Evolutionary conservation across 1,284 basidiomycete genomes (phyloP).

Genomic region (Moesziomyces sp.): DNA sequence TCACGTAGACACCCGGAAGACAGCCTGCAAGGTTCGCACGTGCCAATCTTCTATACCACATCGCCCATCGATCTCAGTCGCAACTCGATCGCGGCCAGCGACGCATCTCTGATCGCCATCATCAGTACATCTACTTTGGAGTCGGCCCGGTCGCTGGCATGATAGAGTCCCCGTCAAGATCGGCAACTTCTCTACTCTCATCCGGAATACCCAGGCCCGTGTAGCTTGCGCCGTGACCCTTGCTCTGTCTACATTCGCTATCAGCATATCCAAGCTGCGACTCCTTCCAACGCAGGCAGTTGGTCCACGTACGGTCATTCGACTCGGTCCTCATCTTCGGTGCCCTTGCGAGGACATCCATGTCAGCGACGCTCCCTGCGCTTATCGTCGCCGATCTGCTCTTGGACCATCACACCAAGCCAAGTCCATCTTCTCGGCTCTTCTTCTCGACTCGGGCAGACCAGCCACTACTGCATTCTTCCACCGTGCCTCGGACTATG

Average conservation of each 20-base stretch:
- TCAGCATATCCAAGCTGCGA: not conserved
- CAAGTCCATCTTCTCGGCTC: not conserved
- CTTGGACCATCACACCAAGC: slow-evolving; percentile 2
- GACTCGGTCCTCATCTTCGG: not conserved
- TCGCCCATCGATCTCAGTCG: not conserved
- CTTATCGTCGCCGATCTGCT: slow-evolving; percentile 1
- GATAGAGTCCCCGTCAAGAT: not conserved
- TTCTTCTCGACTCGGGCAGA: slow-evolving; percentile 5
- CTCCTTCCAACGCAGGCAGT: not conserved
- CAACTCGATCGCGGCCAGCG: not conserved
- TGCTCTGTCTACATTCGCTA: slow-evolving; percentile 14
- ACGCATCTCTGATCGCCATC: not conserved
- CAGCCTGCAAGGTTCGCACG: no score
- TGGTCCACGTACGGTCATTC: not conserved
- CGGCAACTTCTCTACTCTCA: not conserved
- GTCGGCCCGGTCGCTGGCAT: slow-evolving; percentile 15
- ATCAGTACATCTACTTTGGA: not conserved
- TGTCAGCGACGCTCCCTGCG: slow-evolving; percentile 12
- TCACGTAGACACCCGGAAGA: not conserved
- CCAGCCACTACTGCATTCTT: slow-evolving; percentile 1
- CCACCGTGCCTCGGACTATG: slow-evolving; percentile 21
- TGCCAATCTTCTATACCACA: not conserved
- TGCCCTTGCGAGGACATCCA: slow-evolving; percentile 1
- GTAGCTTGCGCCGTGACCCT: not conserved
- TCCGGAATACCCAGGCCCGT: not conserved